Evolutionary conservation across 371 early-diverging fungal genomes (phyloP).

Genomic region (Quaeritorhiza haematococci): DNA sequence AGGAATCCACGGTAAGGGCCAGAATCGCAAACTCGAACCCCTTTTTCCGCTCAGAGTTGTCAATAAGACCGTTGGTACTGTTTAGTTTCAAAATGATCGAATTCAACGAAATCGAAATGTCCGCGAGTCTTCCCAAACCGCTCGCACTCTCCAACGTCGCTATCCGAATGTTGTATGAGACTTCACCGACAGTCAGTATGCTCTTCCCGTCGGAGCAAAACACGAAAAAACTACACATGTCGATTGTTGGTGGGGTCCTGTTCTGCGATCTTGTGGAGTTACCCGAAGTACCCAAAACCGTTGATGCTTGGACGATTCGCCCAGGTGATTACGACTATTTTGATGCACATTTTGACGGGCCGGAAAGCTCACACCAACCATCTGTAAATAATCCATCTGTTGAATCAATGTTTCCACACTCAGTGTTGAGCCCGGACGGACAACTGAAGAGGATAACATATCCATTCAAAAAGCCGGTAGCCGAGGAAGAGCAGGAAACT

Average conservation of each 20-base stretch:
- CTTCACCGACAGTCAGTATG: conserved; percentile 15
- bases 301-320: conserved; percentile 39
- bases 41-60: not conserved
- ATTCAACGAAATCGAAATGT: conserved; percentile 29
- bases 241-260: conserved; percentile 38
- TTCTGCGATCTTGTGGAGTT: conserved; percentile 41
- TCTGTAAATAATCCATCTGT: not conserved
- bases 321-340: too few relatives aligned
- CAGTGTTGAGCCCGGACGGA: conserved; percentile 29
- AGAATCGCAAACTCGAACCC: not conserved
- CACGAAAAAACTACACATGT: conserved; percentile 13
- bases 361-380: not conserved
- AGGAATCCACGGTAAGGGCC: conserved; percentile 38
- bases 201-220: conserved; percentile 21
- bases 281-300: conserved; percentile 40
- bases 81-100: conserved; percentile 40
- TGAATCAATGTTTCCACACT: too few relatives aligned
- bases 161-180: conserved; percentile 43
- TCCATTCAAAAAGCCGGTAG: conserved; percentile 36
- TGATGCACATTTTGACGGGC: too few relatives aligned
- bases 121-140: conserved; percentile 41
- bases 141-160: conserved; percentile 40
- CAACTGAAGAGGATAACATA: conserved; percentile 30
- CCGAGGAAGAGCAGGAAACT: conserved; percentile 21
- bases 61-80: not conserved